These are phyloP conservation scores for Spergularia bocconei DNA, from an alignment of 148 eudicot genomes.

Conservation along the genomic window DNA sequence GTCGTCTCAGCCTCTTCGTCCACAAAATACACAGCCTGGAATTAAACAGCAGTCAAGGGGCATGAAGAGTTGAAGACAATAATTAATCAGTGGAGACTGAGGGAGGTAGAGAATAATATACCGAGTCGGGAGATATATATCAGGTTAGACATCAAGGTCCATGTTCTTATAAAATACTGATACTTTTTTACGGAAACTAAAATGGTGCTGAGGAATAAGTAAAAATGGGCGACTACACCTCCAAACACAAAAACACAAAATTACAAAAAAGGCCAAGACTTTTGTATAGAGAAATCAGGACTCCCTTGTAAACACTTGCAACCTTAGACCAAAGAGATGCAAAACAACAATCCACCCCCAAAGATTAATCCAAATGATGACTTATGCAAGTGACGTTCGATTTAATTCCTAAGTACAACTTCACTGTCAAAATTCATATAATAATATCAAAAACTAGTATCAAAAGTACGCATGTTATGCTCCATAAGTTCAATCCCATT, in stretches of 20 bases:
- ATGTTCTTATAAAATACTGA: background rate
- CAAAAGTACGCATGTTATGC: background rate
- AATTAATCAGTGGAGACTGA: background rate
- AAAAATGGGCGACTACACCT: background rate
- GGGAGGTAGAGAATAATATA: background rate
- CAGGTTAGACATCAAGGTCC: background rate
- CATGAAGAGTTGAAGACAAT: background rate
- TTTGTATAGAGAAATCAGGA: background rate
- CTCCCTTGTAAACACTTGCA: background rate
- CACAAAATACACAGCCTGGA: constrained; percentile 63
- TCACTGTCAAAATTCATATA: background rate
- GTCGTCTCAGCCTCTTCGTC: constrained; percentile 38
- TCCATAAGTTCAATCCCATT: background rate
- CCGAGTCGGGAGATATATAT: background rate
- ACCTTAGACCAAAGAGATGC: background rate
- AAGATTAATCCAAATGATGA: background rate
- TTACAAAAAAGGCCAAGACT: background rate
- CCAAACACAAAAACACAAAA: background rate
- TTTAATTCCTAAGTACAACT: background rate
- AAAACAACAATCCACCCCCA: background rate
- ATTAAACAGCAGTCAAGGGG: constrained; percentile 5
- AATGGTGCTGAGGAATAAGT: background rate
- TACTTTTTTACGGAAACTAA: background rate
- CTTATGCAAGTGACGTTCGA: background rate
- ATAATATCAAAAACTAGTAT: background rate